Conservation (phyloP, 352 stramenopile genomes). For the Blastocystis sp. region DNA sequence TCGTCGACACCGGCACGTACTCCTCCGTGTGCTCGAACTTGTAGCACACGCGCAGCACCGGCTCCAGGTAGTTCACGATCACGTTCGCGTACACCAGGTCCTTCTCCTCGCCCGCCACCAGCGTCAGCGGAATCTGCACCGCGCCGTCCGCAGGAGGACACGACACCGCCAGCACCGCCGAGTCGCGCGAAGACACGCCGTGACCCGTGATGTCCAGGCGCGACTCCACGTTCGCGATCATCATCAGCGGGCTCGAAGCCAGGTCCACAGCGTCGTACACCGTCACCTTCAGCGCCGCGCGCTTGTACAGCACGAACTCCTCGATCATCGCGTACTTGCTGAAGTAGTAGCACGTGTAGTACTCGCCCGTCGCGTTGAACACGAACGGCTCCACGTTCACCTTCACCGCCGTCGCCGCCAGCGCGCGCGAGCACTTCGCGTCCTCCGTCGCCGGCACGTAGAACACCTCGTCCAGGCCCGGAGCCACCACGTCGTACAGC, state of each 20-base stretch:
- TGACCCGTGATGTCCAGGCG: constrained; percentile 24
- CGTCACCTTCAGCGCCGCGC: neutral
- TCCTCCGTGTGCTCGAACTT: constrained; percentile 30
- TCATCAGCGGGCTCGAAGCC: neutral
- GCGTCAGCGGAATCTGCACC: neutral
- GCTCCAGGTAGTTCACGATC: constrained; percentile 41
- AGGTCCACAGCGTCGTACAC: constrained; percentile 1
- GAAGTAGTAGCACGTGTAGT: constrained; percentile 72
- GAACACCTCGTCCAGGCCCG: constrained; percentile 25
- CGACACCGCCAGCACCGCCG: constrained; percentile 4
- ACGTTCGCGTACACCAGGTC: constrained; percentile 59
- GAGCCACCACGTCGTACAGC: neutral
- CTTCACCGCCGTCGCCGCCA: constrained; percentile 4
- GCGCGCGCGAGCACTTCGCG: constrained; percentile 15
- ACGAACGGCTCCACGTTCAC: constrained; percentile 40
- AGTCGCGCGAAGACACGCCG: constrained; percentile 22
- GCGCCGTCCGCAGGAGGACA: constrained; percentile 35
- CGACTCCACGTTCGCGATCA: constrained; percentile 42
- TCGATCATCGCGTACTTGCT: constrained; percentile 27
- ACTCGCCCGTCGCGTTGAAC: constrained; percentile 35
- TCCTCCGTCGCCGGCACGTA: constrained; percentile 35
- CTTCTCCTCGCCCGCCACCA: constrained; percentile 27
- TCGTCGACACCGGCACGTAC: constrained; percentile 1
- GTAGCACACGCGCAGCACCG: constrained; percentile 44
- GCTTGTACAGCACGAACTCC: constrained; percentile 49